phyloP scores from a whole-genome alignment of 1,139 yeast species.

The Saccharomyces hybrid region DNA sequence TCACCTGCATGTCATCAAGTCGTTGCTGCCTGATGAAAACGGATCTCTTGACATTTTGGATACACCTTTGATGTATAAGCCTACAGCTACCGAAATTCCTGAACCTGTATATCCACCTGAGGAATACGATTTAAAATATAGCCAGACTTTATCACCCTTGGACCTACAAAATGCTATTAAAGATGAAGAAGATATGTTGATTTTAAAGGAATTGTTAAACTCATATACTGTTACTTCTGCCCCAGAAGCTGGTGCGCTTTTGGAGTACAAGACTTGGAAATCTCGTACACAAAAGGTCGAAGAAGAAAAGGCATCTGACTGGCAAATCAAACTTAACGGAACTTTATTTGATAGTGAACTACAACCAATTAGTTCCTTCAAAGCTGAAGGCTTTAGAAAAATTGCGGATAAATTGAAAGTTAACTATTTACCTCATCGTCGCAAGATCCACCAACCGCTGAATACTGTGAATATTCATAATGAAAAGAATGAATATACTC shows the following conservation, averaged over 20 bases:
- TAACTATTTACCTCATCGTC: slow-evolving; percentile 75
- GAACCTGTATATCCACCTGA: slow-evolving; percentile 24
- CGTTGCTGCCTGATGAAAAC: slow-evolving; percentile 8
- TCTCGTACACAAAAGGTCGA: slow-evolving; percentile 18
- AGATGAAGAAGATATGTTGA: slow-evolving; percentile 65
- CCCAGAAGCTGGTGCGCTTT: slow-evolving; percentile 6
- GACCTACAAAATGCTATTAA: slow-evolving; percentile 49
- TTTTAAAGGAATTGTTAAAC: slow-evolving; percentile 42
- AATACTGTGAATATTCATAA: slow-evolving; percentile 42
- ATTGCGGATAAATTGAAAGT: slow-evolving; percentile 66
- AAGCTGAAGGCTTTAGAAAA: slow-evolving; percentile 67
- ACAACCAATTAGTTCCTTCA: slow-evolving; percentile 49
- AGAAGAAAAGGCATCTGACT: slow-evolving; percentile 12
- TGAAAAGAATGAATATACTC: slow-evolving; percentile 40
- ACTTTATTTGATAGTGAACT: slow-evolving; percentile 35
- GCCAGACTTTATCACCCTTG: slow-evolving; percentile 37
- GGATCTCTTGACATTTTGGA: slow-evolving; percentile 1
- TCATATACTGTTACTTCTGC: slow-evolving; percentile 6
- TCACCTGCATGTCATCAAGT: slow-evolving; percentile 6
- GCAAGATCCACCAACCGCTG: slow-evolving; percentile 39
- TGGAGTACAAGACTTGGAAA: slow-evolving; percentile 23
- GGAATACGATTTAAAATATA: slow-evolving; percentile 14
- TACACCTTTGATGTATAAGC: slow-evolving; percentile 18
- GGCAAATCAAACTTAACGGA: slow-evolving; percentile 22
- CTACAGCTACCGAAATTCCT: slow-evolving; percentile 22